Evolutionary conservation across 768 basidiomycete species (phyloP), one percentile per base, ranked within the genome.

Genomic region (Amanita pallidorosea): DNA sequence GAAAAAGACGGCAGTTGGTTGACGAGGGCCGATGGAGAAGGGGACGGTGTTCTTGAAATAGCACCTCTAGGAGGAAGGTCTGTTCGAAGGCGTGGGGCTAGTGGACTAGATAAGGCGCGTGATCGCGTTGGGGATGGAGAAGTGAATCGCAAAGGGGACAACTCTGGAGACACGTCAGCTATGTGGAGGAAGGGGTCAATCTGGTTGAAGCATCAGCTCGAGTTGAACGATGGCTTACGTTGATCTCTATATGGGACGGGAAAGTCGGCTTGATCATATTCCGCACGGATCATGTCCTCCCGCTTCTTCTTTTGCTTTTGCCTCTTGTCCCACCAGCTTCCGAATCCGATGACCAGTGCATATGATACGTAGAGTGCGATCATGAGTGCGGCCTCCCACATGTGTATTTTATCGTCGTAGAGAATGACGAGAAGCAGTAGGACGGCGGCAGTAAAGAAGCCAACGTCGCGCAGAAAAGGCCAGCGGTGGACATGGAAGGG

Each of bases 381-480:
- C 67, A 98, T 77, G 5, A 72, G 43, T 2, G 68, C 74, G 0
- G 92, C 81, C 64, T 99, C 96, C 76, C 78, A 82, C 6, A 70
- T 65, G 47, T 68, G 68, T 47, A 99, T 83, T 23, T 67, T 65
- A 5, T 83, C 80, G 61, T 99, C 96, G 61, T 74, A 77, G 7
- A 97, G 74, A 33, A 88, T 88, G 13, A 75, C 61, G 11, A 98
- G 72, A 1, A 96, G 71, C n/a, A 88, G 57, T n/a, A 66, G 49
- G 37, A 97, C 81, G 0, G 95, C 86, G 8, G 79, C 58, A n/a
- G 87, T 81, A 67, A 97, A 97, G 74, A 98, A 98, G 5, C 88
- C 84, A 29, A 95, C 88, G 64, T 99, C 96, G 35, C 96, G 85
- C 9, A 97, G 66, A 69, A 98, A 99, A 0, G 88, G 84, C 15